phyloP scores from a whole-genome alignment of 176 grass and related monocot species.

The Ensete glaucum region DNA sequence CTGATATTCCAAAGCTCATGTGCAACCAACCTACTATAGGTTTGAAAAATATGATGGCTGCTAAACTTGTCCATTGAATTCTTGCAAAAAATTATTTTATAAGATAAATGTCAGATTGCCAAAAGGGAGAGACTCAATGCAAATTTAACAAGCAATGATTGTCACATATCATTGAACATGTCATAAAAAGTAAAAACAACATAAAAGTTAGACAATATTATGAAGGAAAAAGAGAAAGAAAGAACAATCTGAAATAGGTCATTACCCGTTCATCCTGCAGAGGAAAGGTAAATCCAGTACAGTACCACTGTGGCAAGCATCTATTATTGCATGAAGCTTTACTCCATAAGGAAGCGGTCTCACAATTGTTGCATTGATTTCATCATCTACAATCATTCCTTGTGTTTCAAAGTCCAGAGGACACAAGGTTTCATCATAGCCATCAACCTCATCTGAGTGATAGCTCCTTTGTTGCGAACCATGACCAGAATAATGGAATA shows the following conservation, averaged over 20 bases:
- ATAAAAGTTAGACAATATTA: slow-evolving; percentile 7
- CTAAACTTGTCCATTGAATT: not conserved
- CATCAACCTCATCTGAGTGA: slow-evolving; percentile 77
- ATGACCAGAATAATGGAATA: slow-evolving; percentile 97
- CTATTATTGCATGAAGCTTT: slow-evolving; percentile 91
- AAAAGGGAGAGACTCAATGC: not conserved
- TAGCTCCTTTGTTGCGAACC: slow-evolving; percentile 90
- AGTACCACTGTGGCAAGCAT: slow-evolving; percentile 95
- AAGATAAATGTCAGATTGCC: not conserved
- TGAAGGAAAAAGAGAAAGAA: slow-evolving; percentile 1
- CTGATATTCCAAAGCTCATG: not conserved
- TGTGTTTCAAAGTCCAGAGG: slow-evolving; percentile 96
- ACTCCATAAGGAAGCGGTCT: slow-evolving; percentile 74
- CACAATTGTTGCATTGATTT: slow-evolving; percentile 71
- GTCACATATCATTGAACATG: not conserved
- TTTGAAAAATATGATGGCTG: not conserved
- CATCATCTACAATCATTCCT: slow-evolving; percentile 97
- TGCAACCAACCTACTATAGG: not conserved
- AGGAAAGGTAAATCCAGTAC: slow-evolving; percentile 86
- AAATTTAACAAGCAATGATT: not conserved
- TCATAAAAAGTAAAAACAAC: slow-evolving; percentile 9
- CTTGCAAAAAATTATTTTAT: not conserved
- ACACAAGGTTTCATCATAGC: slow-evolving; percentile 83
- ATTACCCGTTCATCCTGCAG: slow-evolving; percentile 82
- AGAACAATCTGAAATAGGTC: not conserved